Percentiles rank a stretch among this genome's conserved stretches.
phyloP scores from a whole-genome alignment of 75 land plant genomes.

The Sequoiadendron giganteum region DNA sequence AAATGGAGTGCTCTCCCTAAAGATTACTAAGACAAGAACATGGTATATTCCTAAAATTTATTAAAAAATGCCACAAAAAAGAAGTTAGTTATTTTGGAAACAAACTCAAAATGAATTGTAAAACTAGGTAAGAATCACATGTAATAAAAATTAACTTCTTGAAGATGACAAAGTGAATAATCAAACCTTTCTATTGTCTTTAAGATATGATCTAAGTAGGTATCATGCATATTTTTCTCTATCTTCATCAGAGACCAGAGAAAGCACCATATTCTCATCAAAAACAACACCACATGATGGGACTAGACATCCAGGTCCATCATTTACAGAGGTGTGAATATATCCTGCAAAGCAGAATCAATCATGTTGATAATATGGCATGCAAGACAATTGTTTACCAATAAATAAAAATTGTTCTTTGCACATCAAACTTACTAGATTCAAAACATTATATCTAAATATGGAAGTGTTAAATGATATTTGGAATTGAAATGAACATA shows the following conservation, averaged over 20 bases:
- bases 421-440: not conserved
- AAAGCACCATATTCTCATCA: too few species aligned
- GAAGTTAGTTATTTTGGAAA: not conserved
- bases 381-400: not conserved
- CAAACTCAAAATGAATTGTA: not conserved
- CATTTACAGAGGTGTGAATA: constrained; percentile 79
- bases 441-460: too few species aligned
- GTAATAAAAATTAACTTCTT: not conserved
- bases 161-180: not conserved
- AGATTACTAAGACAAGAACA: not conserved
- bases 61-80: not conserved
- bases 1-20: too few species aligned
- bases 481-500: too few species aligned
- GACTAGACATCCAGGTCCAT: constrained; percentile 99
- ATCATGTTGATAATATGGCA: not conserved
- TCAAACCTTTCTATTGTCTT: constrained; percentile 73
- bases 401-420: not conserved
- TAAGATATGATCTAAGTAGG: constrained; percentile 82
- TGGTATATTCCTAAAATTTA: not conserved
- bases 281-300: too few species aligned
- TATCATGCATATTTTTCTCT: constrained; percentile 85
- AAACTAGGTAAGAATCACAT: not conserved
- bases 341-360: constrained; percentile 49
- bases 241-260: too few species aligned
- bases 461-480: too few species aligned